Evolutionary conservation across 148 eudicot genomes (phyloP).

Genomic region (Silene conica): DNA sequence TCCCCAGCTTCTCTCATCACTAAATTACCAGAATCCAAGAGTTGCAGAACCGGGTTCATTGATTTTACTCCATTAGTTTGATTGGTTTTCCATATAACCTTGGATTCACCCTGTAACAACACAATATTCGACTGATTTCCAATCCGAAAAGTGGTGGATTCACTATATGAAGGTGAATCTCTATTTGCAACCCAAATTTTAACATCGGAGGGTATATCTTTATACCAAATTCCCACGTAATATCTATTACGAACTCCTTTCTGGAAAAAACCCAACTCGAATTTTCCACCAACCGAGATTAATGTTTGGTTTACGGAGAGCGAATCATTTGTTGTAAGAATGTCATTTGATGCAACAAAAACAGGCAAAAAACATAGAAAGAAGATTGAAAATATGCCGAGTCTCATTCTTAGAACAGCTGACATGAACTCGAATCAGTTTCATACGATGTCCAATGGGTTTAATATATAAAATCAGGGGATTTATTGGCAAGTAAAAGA

Average conservation of each 20-base stretch:
- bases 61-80: slow-evolving; percentile 1
- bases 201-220: slow-evolving; percentile 22
- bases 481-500: no score
- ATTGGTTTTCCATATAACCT: slow-evolving; percentile 2
- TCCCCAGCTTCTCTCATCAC: slow-evolving; percentile 28
- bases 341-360: slow-evolving; percentile 19
- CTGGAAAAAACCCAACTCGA: slow-evolving; percentile 39
- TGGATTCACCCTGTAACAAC: not conserved
- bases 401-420: not conserved
- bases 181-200: slow-evolving; percentile 44
- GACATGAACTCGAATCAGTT: not conserved
- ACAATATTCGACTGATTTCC: slow-evolving; percentile 18
- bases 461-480: not conserved
- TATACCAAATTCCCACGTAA: slow-evolving; percentile 37
- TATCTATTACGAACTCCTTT: slow-evolving; percentile 14
- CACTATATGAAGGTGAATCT: slow-evolving; percentile 22
- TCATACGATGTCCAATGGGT: not conserved
- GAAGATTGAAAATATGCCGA: not conserved
- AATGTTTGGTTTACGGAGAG: slow-evolving; percentile 30
- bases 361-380: slow-evolving; percentile 17
- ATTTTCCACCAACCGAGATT: slow-evolving; percentile 25
- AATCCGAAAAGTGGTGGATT: slow-evolving; percentile 21
- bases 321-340: slow-evolving; percentile 23
- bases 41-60: slow-evolving; percentile 22
- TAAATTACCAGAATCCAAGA: slow-evolving; percentile 39